Base-by-base conservation (phyloP, 495 filamentous ascomycete species). In the Cudoniella acicularis region DNA sequence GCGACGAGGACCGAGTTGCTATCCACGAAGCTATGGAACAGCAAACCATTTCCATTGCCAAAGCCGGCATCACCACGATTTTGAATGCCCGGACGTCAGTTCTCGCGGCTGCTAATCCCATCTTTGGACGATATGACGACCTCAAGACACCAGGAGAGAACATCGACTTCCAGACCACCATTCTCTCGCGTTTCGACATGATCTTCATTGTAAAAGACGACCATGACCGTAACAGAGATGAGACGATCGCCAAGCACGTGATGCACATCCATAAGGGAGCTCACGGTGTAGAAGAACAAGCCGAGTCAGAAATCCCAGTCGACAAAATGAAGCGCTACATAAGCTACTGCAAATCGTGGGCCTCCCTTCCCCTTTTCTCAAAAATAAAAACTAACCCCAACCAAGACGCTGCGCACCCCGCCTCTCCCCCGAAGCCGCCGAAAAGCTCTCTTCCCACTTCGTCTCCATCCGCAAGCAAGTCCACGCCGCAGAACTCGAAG, bases 21-120 rank as follows among this genome's bases (percentile, higher is more conserved):
- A 99, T 99, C 72, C 95, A 99, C 79, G 95, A 99, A 82, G 95
- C 95, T 57, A 99, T 99, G 95, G 95, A 99, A 68, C 95, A 99
- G 73, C 95, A 99, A 73, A 99, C 95, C 6, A 99, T 99, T 57
- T 99, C 95, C 10, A 98, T 99, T 66, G 95, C 95, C 62, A 99
- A 99, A 73, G 95, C 95, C 3, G 95, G 95, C 67, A 98, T 99
- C 66, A 99, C 95, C 16, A 99, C 95, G 1, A 98, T 99, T 60
- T 82, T 99, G 22, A 99, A 99, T 70, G 92, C 95, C 1, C 79
- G 95, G 54, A 98, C 95, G 0, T 96, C 90, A 1, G 95, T 99
- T 1, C 81, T 99, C 20, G 95, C 95, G 8, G 95, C 95, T 8
- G 95, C 95, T 21, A 99, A 99, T 73, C 95, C 95, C 16, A 90